These are phyloP conservation scores for Boletellus dicymbophilus DNA, from an alignment of 1,284 basidiomycete genomes.

Conservation along the genomic window DNA sequence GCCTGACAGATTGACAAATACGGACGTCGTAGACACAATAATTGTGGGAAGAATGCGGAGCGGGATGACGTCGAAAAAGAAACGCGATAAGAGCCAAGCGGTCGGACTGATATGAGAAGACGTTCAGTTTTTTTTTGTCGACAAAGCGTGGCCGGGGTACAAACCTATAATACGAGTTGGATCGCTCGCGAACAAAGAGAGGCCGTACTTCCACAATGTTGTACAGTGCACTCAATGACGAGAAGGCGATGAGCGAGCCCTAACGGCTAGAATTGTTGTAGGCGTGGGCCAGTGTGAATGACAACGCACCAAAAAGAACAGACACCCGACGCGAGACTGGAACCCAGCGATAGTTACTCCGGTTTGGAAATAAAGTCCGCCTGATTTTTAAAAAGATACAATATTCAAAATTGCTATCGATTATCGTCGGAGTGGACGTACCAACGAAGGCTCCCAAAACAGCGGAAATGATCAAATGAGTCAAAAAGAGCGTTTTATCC, in stretches of 20 bases:
- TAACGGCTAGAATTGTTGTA: no score
- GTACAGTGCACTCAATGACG: conserved; percentile 83
- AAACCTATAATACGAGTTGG: conserved; percentile 77
- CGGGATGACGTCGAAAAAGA: conserved; percentile 85
- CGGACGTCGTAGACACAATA: conserved; percentile 75
- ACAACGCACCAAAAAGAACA: conserved; percentile 87
- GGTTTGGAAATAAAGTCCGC: conserved; percentile 84
- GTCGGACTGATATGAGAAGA: conserved; percentile 55
- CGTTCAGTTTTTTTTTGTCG: conserved; percentile 9
- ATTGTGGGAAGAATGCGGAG: conserved; percentile 85
- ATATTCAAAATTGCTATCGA: no score
- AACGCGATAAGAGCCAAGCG: conserved; percentile 83
- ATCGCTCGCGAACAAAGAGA: conserved; percentile 86
- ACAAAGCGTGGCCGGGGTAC: conserved; percentile 10
- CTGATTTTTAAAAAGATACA: no score
- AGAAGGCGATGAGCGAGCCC: conserved; percentile 88
- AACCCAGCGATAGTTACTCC: conserved; percentile 84
- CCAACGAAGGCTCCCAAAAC: conserved; percentile 82
- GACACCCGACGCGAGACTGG: conserved; percentile 86
- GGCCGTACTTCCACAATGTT: conserved; percentile 81
- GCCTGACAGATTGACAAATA: conserved; percentile 23
- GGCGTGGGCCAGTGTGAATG: background rate
- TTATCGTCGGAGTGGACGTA: no score
- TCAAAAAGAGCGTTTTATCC: conserved; percentile 80
- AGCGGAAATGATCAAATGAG: conserved; percentile 70